Conservation (phyloP, 768 basidiomycete species). For the Calocybe cyanea region DNA sequence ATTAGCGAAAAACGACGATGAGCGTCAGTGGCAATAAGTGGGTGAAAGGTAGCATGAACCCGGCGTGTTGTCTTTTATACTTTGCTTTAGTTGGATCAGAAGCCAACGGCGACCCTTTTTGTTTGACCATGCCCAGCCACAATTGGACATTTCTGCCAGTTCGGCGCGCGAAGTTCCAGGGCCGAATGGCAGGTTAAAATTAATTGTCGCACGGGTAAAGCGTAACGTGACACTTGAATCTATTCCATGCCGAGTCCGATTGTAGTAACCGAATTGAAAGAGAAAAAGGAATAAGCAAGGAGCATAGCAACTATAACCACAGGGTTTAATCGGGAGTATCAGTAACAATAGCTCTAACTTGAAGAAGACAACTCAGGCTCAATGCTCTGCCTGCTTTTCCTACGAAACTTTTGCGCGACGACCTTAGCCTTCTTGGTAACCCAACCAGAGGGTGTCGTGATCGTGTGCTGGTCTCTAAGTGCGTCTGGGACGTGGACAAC, state of each 20-base stretch:
- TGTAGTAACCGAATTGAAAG: too few species aligned
- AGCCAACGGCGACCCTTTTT: background rate
- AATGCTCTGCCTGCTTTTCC: constrained; percentile 25
- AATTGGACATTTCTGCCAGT: too few species aligned
- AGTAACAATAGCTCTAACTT: background rate
- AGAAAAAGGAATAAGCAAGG: background rate
- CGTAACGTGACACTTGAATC: too few species aligned
- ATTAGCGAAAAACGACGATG: too few species aligned
- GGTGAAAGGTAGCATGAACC: too few species aligned
- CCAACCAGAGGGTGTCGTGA: constrained; percentile 27
- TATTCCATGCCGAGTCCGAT: too few species aligned
- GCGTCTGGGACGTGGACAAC: constrained; percentile 29
- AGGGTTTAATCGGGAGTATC: constrained; percentile 4
- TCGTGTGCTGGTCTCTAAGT: constrained; percentile 33
- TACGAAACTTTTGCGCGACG: constrained; percentile 41
- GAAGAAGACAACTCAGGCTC: background rate
- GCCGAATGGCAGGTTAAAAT: too few species aligned
- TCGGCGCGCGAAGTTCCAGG: too few species aligned
- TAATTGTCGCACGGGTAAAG: too few species aligned
- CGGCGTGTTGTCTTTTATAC: too few species aligned
- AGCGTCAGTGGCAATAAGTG: too few species aligned
- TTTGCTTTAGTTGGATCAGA: constrained; percentile 4
- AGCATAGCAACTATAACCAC: background rate
- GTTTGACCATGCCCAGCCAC: too few species aligned
- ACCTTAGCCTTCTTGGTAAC: constrained; percentile 34